Evolutionary conservation across 1,139 yeast genomes (phyloP), one percentile per base, ranked within the genome.

Genomic region (Candida sp.): DNA sequence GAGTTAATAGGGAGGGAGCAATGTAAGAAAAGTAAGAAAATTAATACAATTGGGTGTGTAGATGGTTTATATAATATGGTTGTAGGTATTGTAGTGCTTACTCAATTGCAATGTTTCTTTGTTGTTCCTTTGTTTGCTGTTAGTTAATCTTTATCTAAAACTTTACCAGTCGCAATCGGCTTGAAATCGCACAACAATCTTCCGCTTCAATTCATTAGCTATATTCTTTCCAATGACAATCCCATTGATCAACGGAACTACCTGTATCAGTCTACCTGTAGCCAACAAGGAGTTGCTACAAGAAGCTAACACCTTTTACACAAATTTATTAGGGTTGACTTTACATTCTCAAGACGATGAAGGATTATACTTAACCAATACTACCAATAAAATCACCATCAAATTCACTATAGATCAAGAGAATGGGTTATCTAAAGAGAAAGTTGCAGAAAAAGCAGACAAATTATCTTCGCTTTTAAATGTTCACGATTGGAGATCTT

Each of bases 181-280:
- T 19, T 37, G 5, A 21, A 25, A 5, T 21, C 45, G 45, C 45
- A 45, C 45, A 33, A 45, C 45, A 33, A 30, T 38, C 38, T 29
- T 42, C 45, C 47, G 45, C 36, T 27, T 29, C n/a, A 4, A 12
- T 15, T 21, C 36, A 21, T 25, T 22, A 30, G 27, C 23, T 27
- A 35, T 12, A 5, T 30, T 12, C 11, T 22, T 8, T 25, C 49
- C 35, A 6, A 60, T 60, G 64, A 54, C 58, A n/a, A 46, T 55
- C 36, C 63, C 79, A 30, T 53, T 79, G 44, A 74, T 81, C 45
- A 79, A 78, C 55, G 84, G 83, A 12, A 67, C 78, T 22, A 67
- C 82, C 25, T 68, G 69, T 46, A 64, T 76, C 44, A 62, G 70
- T 33, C 63, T 78, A 36, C 61, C 60, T 50, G 82, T 83, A 5